phyloP scores from a whole-genome alignment of 805 yeast genomes.

The Wickerhamomyces hampshirensis region DNA sequence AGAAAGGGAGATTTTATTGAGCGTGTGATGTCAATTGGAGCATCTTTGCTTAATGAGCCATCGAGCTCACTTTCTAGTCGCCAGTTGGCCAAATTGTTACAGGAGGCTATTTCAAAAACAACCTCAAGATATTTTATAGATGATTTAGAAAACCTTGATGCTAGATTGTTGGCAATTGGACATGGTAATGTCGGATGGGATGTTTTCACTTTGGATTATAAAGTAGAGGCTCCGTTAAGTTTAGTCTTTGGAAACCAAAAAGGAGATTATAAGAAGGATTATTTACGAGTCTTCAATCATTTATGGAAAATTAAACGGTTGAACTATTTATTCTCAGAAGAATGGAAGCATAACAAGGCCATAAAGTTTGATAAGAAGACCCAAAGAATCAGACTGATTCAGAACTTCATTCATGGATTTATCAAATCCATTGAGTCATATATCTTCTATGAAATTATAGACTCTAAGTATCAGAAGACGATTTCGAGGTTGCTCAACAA shows the following conservation, averaged over 20 bases:
- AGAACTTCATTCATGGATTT: conserved; percentile 29
- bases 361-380: conserved; percentile 17
- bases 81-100: conserved; percentile 58
- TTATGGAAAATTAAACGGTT: conserved; percentile 74
- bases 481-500: conserved; percentile 26
- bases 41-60: conserved; percentile 49
- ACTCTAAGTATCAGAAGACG: conserved; percentile 19
- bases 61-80: conserved; percentile 61
- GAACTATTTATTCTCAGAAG: conserved; percentile 42
- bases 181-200: conserved; percentile 87
- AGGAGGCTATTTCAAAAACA: conserved; percentile 56
- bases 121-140: conserved; percentile 38
- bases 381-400: conserved; percentile 29
- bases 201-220: conserved; percentile 82
- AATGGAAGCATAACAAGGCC: conserved; percentile 41
- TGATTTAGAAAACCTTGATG: conserved; percentile 60
- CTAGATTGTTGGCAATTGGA: conserved; percentile 69
- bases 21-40: conserved; percentile 51
- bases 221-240: conserved; percentile 46
- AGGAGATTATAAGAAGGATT: conserved; percentile 47
- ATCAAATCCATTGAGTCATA: conserved; percentile 27
- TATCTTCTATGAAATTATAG: conserved; percentile 28
- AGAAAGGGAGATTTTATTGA: conserved; percentile 82
- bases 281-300: conserved; percentile 78
- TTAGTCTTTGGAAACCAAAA: conserved; percentile 48